Percentiles rank a stretch among this genome's conserved stretches.
These are phyloP conservation scores for Solanum corneliomulleri DNA, from an alignment of 257 asterid genomes.

Conservation along the genomic window DNA sequence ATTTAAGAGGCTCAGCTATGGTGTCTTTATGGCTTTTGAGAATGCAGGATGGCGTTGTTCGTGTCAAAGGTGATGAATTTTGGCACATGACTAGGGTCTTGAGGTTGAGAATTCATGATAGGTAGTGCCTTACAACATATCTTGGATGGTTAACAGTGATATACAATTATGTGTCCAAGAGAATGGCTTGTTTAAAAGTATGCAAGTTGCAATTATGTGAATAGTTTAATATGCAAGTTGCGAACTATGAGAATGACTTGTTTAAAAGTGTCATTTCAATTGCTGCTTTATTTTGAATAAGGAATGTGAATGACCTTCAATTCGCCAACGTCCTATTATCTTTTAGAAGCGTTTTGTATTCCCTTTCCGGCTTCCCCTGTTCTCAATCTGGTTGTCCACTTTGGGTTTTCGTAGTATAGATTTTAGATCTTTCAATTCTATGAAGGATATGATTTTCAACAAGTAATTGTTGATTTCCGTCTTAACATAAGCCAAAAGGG, in stretches of 20 bases:
- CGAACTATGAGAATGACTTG: background rate
- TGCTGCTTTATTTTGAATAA: background rate
- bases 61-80: constrained; percentile 82
- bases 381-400: background rate
- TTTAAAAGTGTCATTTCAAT: background rate
- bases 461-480: background rate
- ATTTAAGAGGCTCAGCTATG: background rate
- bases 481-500: background rate
- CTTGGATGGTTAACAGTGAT: background rate
- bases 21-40: background rate
- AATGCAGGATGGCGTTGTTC: constrained; percentile 71
- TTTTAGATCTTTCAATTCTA: background rate
- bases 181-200: background rate
- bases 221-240: background rate
- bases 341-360: background rate
- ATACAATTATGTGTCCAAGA: background rate
- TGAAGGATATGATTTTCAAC: background rate
- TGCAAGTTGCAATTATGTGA: too few species aligned
- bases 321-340: background rate
- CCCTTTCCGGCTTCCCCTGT: background rate
- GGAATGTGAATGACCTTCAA: background rate
- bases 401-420: background rate
- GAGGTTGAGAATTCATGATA: constrained; percentile 57
- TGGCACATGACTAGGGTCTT: constrained; percentile 95
- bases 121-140: constrained; percentile 24